Conservation (phyloP, 176 grass and related monocot species). For the Tillandsia fasciculata region DNA sequence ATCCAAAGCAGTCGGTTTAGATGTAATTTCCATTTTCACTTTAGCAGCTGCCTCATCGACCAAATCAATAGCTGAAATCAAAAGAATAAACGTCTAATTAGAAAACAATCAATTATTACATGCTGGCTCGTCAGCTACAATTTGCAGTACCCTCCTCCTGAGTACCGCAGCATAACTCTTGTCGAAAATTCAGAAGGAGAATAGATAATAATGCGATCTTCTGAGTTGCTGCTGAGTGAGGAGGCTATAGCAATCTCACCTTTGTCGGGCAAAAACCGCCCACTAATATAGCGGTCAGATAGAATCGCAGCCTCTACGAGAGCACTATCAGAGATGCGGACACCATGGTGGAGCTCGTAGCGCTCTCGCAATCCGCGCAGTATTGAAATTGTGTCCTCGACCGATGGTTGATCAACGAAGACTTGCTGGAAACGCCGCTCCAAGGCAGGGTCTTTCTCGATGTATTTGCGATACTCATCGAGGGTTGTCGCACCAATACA, state of each 20-base stretch:
- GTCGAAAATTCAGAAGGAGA: not conserved
- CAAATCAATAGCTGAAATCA: conserved; percentile 88
- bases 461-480: conserved; percentile 97
- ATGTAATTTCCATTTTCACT: conserved; percentile 99
- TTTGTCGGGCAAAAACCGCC: conserved; percentile 98
- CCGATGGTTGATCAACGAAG: conserved; percentile 89
- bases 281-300: conserved; percentile 94
- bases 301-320: conserved; percentile 82
- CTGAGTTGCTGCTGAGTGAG: too few species aligned
- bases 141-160: too few species aligned
- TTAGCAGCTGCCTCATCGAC: conserved; percentile 96
- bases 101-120: not conserved
- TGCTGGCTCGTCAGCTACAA: too few species aligned
- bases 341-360: conserved; percentile 96
- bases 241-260: conserved; percentile 27
- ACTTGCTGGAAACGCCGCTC: conserved; percentile 98
- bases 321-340: conserved; percentile 88
- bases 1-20: conserved; percentile 87
- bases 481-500: conserved; percentile 98
- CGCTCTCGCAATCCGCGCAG: conserved; percentile 80
- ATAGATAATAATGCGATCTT: not conserved
- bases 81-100: conserved; percentile 14
- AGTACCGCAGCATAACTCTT: not conserved
- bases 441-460: conserved; percentile 97
- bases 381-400: conserved; percentile 98